Percentiles rank a stretch among this genome's conserved stretches.
Evolutionary conservation across 345 rosid genomes (phyloP).

Genomic region (Erodium maritimum): DNA sequence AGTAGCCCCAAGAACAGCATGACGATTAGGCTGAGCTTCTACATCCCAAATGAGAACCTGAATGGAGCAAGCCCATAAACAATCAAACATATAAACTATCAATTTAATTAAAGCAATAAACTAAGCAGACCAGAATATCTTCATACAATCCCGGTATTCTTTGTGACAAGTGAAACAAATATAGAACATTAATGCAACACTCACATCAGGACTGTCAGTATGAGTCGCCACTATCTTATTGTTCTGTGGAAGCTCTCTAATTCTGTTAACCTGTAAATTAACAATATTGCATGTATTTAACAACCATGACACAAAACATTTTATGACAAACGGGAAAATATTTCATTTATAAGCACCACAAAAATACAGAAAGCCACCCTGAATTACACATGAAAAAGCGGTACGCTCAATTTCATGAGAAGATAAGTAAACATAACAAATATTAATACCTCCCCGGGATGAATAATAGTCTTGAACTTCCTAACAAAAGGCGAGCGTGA

Average conservation of each 20-base stretch:
- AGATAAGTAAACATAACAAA: neutral
- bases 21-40: constrained; percentile 96
- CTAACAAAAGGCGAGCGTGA: constrained; percentile 97
- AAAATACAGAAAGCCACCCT: neutral
- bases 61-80: constrained; percentile 12
- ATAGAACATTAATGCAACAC: constrained; percentile 5
- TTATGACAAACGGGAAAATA: neutral
- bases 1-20: constrained; percentile 93
- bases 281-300: neutral
- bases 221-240: constrained; percentile 94
- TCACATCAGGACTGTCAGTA: constrained; percentile 98
- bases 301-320: neutral
- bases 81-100: constrained; percentile 1
- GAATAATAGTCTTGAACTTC: constrained; percentile 97
- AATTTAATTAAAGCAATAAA: neutral
- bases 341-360: neutral
- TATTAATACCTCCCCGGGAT: constrained; percentile 86
- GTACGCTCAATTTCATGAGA: neutral
- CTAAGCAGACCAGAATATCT: neutral
- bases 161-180: neutral
- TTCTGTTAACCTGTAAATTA: constrained; percentile 78
- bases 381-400: neutral
- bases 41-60: constrained; percentile 99
- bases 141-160: neutral
- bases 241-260: constrained; percentile 92